Evolutionary conservation across 2,329 filamentous ascomycete genomes (phyloP).

Genomic region (Nothophoma quercina): DNA sequence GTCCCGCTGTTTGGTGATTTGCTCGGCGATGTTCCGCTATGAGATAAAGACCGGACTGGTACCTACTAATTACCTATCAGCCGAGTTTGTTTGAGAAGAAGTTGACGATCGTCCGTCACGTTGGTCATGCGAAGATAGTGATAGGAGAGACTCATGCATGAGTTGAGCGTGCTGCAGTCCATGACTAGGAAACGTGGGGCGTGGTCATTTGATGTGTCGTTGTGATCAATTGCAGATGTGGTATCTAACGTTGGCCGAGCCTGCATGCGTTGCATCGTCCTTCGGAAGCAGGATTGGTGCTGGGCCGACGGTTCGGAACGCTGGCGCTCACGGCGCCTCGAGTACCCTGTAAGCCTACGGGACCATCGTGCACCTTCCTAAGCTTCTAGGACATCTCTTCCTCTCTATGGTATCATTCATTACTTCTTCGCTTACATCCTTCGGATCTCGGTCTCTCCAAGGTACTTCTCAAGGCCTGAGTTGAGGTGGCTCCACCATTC

Average conservation of each 20-base stretch:
- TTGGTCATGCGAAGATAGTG: conserved; percentile 26
- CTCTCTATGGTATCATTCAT: conserved; percentile 55
- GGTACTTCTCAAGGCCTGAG: conserved; percentile 81
- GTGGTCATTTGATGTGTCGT: conserved; percentile 32
- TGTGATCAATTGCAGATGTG: conserved; percentile 31
- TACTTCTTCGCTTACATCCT: conserved; percentile 67
- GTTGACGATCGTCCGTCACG: conserved; percentile 21
- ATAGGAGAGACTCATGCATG: conserved; percentile 31
- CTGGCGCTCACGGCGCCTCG: conserved; percentile 15
- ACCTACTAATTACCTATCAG: conserved; percentile 18
- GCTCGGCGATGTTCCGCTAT: conserved; percentile 3
- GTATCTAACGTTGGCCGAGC: conserved; percentile 36
- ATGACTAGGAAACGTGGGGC: conserved; percentile 37
- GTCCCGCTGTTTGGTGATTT: conserved; percentile 10
- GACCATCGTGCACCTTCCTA: conserved; percentile 13
- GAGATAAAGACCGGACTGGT: conserved; percentile 7
- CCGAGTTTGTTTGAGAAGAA: neutral
- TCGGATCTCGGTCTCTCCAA: conserved; percentile 84
- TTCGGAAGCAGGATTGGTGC: conserved; percentile 24
- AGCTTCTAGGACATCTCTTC: conserved; percentile 86
- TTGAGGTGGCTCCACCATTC: conserved; percentile 95
- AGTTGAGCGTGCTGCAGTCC: conserved; percentile 18
- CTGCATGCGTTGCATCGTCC: conserved; percentile 35
- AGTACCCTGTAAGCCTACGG: conserved; percentile 9
- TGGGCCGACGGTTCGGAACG: conserved; percentile 23